Evolutionary conservation across 495 filamentous ascomycete species (phyloP), one percentile per base, ranked within the genome.

Genomic region (Penicillium turbatum): DNA sequence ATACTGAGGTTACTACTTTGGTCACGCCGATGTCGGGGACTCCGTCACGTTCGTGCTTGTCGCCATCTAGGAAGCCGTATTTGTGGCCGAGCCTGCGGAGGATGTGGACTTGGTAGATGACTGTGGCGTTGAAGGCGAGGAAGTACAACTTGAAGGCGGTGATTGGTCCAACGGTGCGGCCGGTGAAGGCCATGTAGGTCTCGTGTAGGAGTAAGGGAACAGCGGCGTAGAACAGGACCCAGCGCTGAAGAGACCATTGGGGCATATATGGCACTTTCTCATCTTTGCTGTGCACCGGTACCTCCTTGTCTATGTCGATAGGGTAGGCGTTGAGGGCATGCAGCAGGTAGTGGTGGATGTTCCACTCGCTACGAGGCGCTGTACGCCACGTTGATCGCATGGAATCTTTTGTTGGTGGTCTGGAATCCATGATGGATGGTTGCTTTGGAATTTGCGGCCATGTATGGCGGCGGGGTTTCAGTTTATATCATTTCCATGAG

Each of bases 321-420:
- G 63, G 72, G 43, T 75, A 63, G 53, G 60, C 68, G 38, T 73
- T 70, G 3, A 73, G 57, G 15, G 63, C 15, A 17, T 75, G 67
- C 3, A 75, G 50, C 17, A 64, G 47, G 57, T 64, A 67, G 57
- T 75, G 72, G 47, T 61, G 45, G 26, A 66, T 51, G n/a, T 35
- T 70, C 72, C 72, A 75, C 46, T 65, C 49, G 26, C 57, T 54
- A 47, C 67, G 67, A 41, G 58, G 56, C n/a, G 54, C 62, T 4
- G 57, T 60, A 8, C 66, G 70, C 72, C 72, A 75, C 24, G 72
- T 75, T 17, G 72, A 75, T 51, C 64, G 70, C 67, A 75, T 73
- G 2, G 72, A 75, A 60, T 75, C 72, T 50, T 72, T 75, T 7
- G 71, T 63, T 41, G 63, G 58, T 17, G 53, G 48, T 51, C 54